Base-by-base conservation (phyloP, 2,329 filamentous ascomycete species). In the Ophiostoma himal-ulmi region DNA sequence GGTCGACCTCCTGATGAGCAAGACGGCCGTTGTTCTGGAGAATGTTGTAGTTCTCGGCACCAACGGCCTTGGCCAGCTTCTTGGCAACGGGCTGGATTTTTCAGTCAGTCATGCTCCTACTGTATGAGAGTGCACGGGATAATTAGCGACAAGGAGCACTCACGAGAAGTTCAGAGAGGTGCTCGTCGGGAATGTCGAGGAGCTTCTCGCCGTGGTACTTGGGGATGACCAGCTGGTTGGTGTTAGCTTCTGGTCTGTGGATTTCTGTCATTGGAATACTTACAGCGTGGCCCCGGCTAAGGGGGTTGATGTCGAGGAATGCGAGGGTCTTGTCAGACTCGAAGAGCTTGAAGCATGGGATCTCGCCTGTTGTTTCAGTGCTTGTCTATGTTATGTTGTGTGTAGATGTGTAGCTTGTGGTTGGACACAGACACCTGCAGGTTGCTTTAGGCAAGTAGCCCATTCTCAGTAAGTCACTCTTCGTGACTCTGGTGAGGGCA, bases 321-420 rank as follows among this genome's bases (percentile, higher is more conserved):
- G 95, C 95, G 73, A 97, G 85, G 65, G 94, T 92, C 83, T 94
- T 97, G 52, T 96, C 91, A 76, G 88, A 95, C 82, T 99, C 95
- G 78, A 92, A 94, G 81, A 99, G 89, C 86, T 97, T 99, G 85
- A 98, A 90, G 76, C 89, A 94, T 67, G 95, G 95, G 79, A 99
- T 97, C 73, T 98, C 94, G 75, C 94, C 94, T 97, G 62, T 36
- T 5, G 30, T 26, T 39, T 67, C 39, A 67, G 65, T 67, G n/a
- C 22, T 41, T 36, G 52, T 57, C n/a, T 57, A n/a, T 37, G 11
- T 10, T 1, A 17, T 64, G 17, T 37, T 17, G 4, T 1, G 34
- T 37, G 62, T 37, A 20, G 44, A 30, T 3, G 67, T 54, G 26
- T 26, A 20, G 34, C 10, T 36, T 39, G 14, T 26, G 36, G 34